phyloP scores from a whole-genome alignment of 192 early-diverging fungal genomes.

The Allomyces macrogynus region DNA sequence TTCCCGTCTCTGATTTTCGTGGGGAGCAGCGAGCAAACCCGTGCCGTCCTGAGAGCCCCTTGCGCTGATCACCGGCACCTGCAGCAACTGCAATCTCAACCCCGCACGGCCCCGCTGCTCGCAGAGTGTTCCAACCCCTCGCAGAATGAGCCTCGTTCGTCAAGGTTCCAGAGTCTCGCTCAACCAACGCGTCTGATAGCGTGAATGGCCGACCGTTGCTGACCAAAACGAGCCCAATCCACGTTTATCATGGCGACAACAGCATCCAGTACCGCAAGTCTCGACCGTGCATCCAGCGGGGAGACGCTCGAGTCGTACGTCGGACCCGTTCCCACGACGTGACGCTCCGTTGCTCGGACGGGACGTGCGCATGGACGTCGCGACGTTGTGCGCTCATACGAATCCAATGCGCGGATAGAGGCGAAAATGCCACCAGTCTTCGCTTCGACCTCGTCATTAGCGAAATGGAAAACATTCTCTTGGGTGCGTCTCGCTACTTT shows the following conservation, averaged over 20 bases:
- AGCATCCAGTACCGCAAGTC: not conserved
- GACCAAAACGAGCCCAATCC: not conserved
- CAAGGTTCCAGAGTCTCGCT: not conserved
- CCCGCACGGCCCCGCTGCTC: too few species aligned
- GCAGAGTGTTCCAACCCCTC: too few species aligned
- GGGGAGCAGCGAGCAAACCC: too few species aligned
- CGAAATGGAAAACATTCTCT: slow-evolving; percentile 25
- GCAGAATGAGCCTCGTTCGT: not conserved
- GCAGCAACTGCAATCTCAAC: too few species aligned
- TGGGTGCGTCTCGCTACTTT: slow-evolving; percentile 11
- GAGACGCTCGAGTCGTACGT: not conserved
- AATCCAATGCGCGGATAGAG: not conserved
- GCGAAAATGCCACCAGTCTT: not conserved
- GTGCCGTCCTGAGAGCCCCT: too few species aligned
- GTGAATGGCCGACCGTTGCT: not conserved
- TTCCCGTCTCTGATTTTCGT: too few species aligned
- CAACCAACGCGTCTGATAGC: not conserved
- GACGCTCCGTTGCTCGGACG: too few species aligned
- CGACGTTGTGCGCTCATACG: not conserved
- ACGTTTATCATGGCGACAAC: not conserved
- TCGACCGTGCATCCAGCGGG: not conserved
- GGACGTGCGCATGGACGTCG: too few species aligned
- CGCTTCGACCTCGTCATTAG: slow-evolving; percentile 23
- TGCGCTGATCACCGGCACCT: too few species aligned
- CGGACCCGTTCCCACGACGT: not conserved